Percentiles rank a stretch among this genome's conserved stretches.
These are phyloP conservation scores for Phytophthora crassamura DNA, from an alignment of 352 stramenopile genomes.

Conservation along the genomic window DNA sequence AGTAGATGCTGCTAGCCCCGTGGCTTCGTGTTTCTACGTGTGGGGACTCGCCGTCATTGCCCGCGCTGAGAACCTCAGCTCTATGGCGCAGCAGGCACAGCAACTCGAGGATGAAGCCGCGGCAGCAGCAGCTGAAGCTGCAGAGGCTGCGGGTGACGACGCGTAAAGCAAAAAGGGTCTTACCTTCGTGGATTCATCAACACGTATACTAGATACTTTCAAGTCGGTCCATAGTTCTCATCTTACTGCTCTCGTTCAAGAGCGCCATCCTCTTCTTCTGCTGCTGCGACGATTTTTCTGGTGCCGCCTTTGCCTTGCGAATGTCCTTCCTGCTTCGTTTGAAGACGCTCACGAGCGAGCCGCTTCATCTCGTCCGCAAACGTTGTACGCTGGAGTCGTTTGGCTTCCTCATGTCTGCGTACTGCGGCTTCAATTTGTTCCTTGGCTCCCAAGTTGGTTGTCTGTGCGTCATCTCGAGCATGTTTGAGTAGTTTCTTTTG, in stretches of 20 bases:
- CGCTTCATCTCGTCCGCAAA: constrained; percentile 43
- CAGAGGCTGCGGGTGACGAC: constrained; percentile 19
- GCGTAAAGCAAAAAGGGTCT: constrained; percentile 8
- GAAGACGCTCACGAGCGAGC: constrained; percentile 29
- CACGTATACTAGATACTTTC: not conserved
- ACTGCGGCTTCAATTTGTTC: constrained; percentile 17
- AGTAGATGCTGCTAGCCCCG: constrained; percentile 50
- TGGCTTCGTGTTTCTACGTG: constrained; percentile 57
- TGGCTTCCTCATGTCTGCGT: constrained; percentile 25
- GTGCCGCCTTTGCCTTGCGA: constrained; percentile 7
- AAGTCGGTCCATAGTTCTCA: not conserved
- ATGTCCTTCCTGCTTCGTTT: constrained; percentile 27
- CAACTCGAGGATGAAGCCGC: constrained; percentile 51
- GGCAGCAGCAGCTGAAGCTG: constrained; percentile 22
- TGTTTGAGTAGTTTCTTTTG: constrained; percentile 25
- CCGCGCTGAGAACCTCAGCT: constrained; percentile 59
- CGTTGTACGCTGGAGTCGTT: constrained; percentile 24
- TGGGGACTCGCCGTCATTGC: constrained; percentile 64
- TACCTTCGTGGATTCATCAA: not conserved
- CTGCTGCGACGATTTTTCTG: constrained; percentile 24
- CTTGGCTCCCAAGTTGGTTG: constrained; percentile 23
- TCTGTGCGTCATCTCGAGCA: constrained; percentile 28
- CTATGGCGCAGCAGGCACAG: constrained; percentile 42
- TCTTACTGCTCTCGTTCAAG: constrained; percentile 17
- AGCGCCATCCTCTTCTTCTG: constrained; percentile 3